Evolutionary conservation across 441 rosid species (phyloP), one percentile per base, ranked within the genome.

Genomic region (Melastoma candidum): DNA sequence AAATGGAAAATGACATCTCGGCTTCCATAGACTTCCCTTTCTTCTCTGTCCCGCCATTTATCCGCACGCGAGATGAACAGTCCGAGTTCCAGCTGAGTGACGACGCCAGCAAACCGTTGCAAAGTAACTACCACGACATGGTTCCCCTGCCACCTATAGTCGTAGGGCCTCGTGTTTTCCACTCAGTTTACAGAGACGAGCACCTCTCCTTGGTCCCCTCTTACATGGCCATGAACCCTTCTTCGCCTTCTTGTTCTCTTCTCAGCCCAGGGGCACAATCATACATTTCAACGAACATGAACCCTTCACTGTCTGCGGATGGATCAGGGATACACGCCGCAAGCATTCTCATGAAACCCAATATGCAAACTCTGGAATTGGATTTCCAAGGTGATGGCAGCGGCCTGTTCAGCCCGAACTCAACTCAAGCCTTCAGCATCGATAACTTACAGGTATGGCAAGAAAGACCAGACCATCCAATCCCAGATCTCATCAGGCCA

Each of bases 151-250:
- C 58, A 11, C 69, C 66, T 11, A 44, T 75, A n/a, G 49, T 75
- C 52, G 41, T 36, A 36, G 75, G 58, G 26, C 71, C 77, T 52
- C 74, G 68, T 2, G 47, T 81, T 17, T 32, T 36, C 24, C 58
- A 74, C 7, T 56, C 87, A 1, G 76, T 71, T 63, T 84, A 88
- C 2, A 89, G 85, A 47, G 94, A 92, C 14, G 77, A 88, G 66
- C 85, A 86, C 62, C 66, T 92, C 57, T 82, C 95, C 54, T 80
- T 90, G 3, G 77, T 85, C 44, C 86, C 98, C 61, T 67, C 90
- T 63, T 82, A 73, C 69, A 59, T 69, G 7, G 79, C 81, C 51
- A 48, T 80, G 62, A 83, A 82, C 56, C 79, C 95, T 48, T 53
- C 86, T 1, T 80, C 89, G 3, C 81, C 95, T 54, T 63, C 74